Conservation (phyloP, 2,329 filamentous ascomycete species). For the Rutstroemia sydowiana region DNA sequence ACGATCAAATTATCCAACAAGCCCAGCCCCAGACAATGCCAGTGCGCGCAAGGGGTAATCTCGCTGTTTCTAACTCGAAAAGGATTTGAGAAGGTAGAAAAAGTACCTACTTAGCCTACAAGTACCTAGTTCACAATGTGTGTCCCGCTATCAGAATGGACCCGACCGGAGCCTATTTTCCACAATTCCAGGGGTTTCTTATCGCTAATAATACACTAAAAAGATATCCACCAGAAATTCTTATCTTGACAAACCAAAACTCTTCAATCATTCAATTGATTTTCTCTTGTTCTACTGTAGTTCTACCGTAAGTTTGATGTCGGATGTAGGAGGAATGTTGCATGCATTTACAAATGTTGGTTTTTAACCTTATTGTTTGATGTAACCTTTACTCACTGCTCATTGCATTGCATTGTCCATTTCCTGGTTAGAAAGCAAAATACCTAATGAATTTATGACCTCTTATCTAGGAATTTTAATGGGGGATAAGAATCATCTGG, state of each 20-base stretch:
- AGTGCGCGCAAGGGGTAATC: too few relatives aligned
- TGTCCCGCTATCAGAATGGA: background rate
- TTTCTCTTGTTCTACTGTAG: too few relatives aligned
- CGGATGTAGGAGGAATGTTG: background rate
- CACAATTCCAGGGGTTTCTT: background rate
- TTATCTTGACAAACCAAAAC: conserved; percentile 4
- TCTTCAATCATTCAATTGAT: too few relatives aligned
- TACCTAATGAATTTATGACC: too few relatives aligned
- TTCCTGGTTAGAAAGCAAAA: too few relatives aligned
- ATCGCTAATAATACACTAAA: background rate
- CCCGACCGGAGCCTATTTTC: background rate
- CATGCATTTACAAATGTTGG: background rate
- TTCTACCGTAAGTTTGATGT: background rate
- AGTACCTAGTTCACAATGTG: background rate
- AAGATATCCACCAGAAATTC: conserved; percentile 2
- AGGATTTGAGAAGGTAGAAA: too few relatives aligned
- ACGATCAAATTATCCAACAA: too few relatives aligned
- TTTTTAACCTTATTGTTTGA: background rate
- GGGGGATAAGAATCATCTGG: background rate
- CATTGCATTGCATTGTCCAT: too few relatives aligned
- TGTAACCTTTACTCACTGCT: too few relatives aligned
- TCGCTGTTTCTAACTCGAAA: background rate
- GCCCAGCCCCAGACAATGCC: too few relatives aligned
- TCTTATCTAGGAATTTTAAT: background rate
- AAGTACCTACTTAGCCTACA: too few relatives aligned